Base-by-base conservation (phyloP, 2,329 filamentous ascomycete genomes). In the Verticillium isaacii region DNA sequence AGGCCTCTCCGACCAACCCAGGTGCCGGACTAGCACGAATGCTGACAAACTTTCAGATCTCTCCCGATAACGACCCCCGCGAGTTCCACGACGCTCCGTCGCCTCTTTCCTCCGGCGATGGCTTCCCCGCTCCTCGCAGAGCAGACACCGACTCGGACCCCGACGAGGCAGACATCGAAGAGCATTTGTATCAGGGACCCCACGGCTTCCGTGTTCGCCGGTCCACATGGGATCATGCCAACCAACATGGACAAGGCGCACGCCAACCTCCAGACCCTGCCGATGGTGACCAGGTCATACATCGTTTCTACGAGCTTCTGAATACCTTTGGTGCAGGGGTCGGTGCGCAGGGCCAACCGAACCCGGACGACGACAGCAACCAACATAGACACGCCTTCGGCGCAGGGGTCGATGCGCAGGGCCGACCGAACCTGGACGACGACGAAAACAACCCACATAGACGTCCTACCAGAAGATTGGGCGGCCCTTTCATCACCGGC, bases 1-100 rank as follows among this genome's bases (percentile, higher is more conserved):
- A 71, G 89, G 81, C 25, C 14, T 11, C 32, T 34, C 37, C 17
- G 6, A 39, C 15, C 5, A 11, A 34, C 6, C 15, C 32, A 11
- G 19, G 2, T 58, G 19, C 23, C 45, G 4, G 19, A 8, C 19
- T 11, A 25, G 6, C 45, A 25, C 19, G 39, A 63, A 60, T 54
- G 45, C 69, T 71, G 39, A 69, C 61, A 34, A 36, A 36, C 36
- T n/a, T 14, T 39, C n/a, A 87, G 85, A 72, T 87, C 23, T 77
- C 77, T 25, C 71, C 75, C 0, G 81, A 84, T 2, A 86, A 86
- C 67, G 90, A 93, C 67, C 89, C 89, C 11, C 83, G 89, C 64
- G 67, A 73, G 2, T 66, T 72, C 34, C 64, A 72, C 9, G 68
- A 73, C 25, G 70, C 74, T 19, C 61, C 50, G n/a, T 59, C 60